Evolutionary conservation across 1,139 yeast genomes (phyloP), one percentile per base, ranked within the genome.

Genomic region (Hemisphaericaspora subhashii): DNA sequence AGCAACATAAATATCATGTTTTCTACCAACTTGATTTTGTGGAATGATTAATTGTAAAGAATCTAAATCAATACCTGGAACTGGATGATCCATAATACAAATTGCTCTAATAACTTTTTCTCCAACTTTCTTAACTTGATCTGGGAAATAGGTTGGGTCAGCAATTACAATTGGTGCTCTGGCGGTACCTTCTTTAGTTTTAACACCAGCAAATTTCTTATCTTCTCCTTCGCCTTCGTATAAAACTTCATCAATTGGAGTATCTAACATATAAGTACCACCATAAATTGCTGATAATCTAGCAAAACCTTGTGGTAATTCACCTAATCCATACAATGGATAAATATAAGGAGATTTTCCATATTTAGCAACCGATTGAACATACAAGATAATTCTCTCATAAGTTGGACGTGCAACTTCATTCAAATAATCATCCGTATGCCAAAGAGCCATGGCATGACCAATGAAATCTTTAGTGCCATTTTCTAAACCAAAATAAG

Each of bases 131-230:
- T 79, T 74, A 43, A 92, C 97, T 64, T 81, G 83, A 33, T 84
- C 87, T 2, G 98, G 97, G 81, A 92, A 92, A 61, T 92, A 92
- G 12, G 98, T 92, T 43, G 99, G 99, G 62, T 92, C 99, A 25
- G 97, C 97, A 68, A 92, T 89, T 31, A 92, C 95, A 46, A 89
- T 72, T 50, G 96, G 96, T 1, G 98, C 96, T 55, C 79, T 83
- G 23, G 96, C 97, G 31, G 76, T 77, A 50, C 96, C 98, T 53
- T 89, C 95, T 46, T 90, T 94, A 37, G 97, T 86, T 52, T 81
- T 79, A 39, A 92, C 95, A 40, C 97, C 97, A 27, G 76, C 74
- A 52, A 89, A 89, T 58, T 82, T 84, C 43, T 62, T 62, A 22
- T 80, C 81, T 16, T 76, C 82, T 37, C 76, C 81, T 26, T 46